These are phyloP conservation scores for Podospora pseudopauciseta DNA, from an alignment of 495 filamentous ascomycete species.

Conservation along the genomic window DNA sequence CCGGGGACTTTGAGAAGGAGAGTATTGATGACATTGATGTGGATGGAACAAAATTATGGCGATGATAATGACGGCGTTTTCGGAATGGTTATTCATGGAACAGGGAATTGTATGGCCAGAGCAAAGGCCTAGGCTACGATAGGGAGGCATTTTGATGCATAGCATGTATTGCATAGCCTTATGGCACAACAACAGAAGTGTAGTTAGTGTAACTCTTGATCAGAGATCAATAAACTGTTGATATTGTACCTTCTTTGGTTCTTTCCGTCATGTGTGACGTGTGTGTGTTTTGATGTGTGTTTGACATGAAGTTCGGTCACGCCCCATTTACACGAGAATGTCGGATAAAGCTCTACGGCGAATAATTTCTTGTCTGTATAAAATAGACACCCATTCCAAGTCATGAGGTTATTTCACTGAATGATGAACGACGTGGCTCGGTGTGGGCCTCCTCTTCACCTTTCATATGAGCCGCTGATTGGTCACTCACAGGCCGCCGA, in stretches of 20 bases:
- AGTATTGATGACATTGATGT: not conserved
- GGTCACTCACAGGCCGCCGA: constrained; percentile 17
- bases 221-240: not conserved
- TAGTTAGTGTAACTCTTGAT: not conserved
- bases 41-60: not conserved
- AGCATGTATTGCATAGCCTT: not conserved
- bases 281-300: too few species aligned
- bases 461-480: constrained; percentile 13
- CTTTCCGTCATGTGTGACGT: too few species aligned
- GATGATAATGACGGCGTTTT: not conserved
- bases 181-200: not conserved
- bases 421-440: too few species aligned
- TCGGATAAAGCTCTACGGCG: too few species aligned
- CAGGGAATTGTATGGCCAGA: not conserved
- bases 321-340: too few species aligned
- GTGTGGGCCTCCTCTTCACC: not conserved
- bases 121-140: not conserved
- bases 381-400: too few species aligned
- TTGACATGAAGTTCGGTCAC: too few species aligned
- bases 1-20: not conserved
- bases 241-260: not conserved
- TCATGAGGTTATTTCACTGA: too few species aligned
- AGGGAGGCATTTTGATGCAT: not conserved
- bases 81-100: not conserved
- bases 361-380: too few species aligned